Conservation (phyloP, 768 basidiomycete species). For the Naganishia antarctica region DNA sequence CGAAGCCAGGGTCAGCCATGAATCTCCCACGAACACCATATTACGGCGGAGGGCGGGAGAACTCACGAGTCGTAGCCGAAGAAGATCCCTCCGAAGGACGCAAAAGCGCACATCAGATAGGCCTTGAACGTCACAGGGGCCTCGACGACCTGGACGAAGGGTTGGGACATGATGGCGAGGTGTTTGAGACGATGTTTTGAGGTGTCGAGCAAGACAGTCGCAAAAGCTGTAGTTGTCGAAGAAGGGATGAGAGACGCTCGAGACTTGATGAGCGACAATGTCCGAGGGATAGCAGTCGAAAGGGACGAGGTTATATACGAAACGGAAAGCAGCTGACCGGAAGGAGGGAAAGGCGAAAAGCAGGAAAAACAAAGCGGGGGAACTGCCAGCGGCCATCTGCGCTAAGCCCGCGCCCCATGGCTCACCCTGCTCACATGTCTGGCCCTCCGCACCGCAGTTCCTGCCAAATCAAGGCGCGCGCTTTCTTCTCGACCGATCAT, state of each 20-base stretch:
- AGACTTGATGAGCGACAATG: not conserved
- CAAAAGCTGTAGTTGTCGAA: not conserved
- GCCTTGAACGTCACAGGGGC: constrained; percentile 51
- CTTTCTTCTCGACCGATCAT: too few species aligned
- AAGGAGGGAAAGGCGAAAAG: constrained; percentile 11
- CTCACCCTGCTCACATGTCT: not conserved
- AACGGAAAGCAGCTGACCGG: not conserved
- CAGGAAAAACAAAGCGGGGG: constrained; percentile 9
- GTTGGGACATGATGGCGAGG: too few species aligned
- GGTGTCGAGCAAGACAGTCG: not conserved
- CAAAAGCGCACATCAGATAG: constrained; percentile 46
- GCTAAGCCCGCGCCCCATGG: constrained; percentile 11
- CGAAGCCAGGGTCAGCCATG: not conserved
- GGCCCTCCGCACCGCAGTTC: not conserved
- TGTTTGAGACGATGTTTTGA: not conserved
- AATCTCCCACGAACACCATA: not conserved
- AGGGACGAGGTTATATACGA: constrained; percentile 9
- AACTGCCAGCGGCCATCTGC: constrained; percentile 2
- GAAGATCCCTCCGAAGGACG: constrained; percentile 48
- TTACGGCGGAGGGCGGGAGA: not conserved
- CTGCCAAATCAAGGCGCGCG: not conserved
- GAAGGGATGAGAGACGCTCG: not conserved
- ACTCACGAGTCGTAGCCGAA: constrained; percentile 43
- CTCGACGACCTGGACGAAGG: constrained; percentile 39
- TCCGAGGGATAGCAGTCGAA: not conserved